phyloP scores from a whole-genome alignment of 129 eudicot species.

The Tagetes patula region DNA sequence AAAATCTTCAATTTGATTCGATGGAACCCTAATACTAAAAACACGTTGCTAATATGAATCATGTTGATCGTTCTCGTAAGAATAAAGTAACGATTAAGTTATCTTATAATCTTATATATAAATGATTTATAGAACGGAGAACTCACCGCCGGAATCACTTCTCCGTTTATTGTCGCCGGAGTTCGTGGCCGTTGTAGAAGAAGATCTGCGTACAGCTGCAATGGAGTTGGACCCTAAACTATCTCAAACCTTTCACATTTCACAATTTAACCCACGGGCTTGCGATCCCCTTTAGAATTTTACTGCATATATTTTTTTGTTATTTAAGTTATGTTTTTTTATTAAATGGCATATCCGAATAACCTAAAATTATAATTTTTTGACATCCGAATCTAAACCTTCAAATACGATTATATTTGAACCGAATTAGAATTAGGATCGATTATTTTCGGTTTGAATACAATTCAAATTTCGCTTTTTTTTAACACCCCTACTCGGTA shows the following conservation, averaged over 20 bases:
- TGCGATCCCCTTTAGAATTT: too few species aligned
- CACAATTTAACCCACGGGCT: neutral
- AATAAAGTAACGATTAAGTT: neutral
- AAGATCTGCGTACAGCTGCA: slow-evolving; percentile 17
- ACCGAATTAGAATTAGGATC: too few species aligned
- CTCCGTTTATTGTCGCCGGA: slow-evolving; percentile 5
- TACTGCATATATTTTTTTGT: too few species aligned
- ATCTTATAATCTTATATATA: neutral
- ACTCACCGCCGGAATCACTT: slow-evolving; percentile 10
- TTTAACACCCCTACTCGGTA: too few species aligned
- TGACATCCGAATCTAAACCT: too few species aligned
- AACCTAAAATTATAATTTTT: too few species aligned
- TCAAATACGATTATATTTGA: too few species aligned
- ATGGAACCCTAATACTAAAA: slow-evolving; percentile 21
- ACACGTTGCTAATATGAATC: slow-evolving; percentile 7
- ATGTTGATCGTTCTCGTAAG: neutral
- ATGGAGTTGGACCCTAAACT: neutral
- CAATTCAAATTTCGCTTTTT: too few species aligned
- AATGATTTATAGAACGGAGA: neutral
- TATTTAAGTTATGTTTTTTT: too few species aligned
- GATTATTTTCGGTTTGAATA: too few species aligned
- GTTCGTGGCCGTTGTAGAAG: slow-evolving; percentile 23
- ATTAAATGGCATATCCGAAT: too few species aligned
- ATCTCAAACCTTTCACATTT: neutral
- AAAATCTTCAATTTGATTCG: slow-evolving; percentile 12